These are phyloP conservation scores for Casuarina glauca DNA, from an alignment of 306 rosid species.

Conservation along the genomic window DNA sequence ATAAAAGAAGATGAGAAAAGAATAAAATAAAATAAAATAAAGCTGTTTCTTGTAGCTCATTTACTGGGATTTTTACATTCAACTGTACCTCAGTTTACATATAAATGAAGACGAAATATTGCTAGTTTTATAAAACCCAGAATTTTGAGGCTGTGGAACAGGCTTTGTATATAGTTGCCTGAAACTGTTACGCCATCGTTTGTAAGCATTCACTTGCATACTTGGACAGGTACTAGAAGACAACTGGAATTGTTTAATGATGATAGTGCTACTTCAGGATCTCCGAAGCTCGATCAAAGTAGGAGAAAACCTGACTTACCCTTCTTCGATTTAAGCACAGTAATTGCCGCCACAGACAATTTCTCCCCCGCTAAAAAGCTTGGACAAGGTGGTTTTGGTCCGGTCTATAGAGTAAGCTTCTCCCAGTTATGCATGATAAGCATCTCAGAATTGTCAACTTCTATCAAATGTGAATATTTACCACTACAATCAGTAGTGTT, in stretches of 20 bases:
- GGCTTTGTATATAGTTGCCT: not conserved
- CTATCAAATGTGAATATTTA: too few species aligned
- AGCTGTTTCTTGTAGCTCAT: not conserved
- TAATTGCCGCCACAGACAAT: constrained; percentile 6
- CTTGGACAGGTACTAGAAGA: constrained; percentile 1
- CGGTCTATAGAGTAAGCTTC: not conserved
- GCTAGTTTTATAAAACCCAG: not conserved
- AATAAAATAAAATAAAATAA: too few species aligned
- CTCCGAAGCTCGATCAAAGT: not conserved
- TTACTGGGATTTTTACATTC: not conserved
- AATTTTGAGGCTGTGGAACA: too few species aligned
- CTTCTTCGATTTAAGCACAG: not conserved
- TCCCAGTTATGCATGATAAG: not conserved
- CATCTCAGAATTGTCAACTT: too few species aligned
- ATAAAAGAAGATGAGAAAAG: too few species aligned
- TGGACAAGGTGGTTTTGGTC: constrained; percentile 33
- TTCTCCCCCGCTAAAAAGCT: constrained; percentile 12
- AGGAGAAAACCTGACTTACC: constrained; percentile 30
- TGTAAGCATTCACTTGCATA: not conserved
- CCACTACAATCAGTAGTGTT: not conserved
- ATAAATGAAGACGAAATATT: too few species aligned
- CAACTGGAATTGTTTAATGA: not conserved
- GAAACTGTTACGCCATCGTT: not conserved
- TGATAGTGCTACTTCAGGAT: not conserved
- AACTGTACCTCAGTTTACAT: not conserved